phyloP scores from a whole-genome alignment of 208 protist genomes.

The Kentomonas sorsogonicus region DNA sequence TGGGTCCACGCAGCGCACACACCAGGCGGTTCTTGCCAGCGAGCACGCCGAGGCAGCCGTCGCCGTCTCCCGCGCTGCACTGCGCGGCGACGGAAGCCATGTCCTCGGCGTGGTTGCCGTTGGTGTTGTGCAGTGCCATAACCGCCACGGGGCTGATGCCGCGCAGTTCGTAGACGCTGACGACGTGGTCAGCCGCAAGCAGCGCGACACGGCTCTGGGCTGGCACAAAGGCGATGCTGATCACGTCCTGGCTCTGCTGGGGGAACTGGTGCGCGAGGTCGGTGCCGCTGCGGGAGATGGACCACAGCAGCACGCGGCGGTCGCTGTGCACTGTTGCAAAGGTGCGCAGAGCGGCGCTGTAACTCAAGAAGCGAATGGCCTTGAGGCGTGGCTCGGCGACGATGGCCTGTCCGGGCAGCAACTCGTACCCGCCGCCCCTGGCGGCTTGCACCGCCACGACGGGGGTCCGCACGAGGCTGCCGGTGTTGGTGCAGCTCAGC shows the following conservation, averaged over 20 bases:
- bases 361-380: slow-evolving; percentile 45
- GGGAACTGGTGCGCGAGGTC: slow-evolving; percentile 70
- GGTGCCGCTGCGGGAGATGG: slow-evolving; percentile 43
- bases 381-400: slow-evolving; percentile 3
- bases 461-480: slow-evolving; percentile 45
- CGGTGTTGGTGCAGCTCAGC: slow-evolving; percentile 52
- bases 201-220: slow-evolving; percentile 47
- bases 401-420: no score
- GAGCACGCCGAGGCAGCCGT: slow-evolving; percentile 61
- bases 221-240: slow-evolving; percentile 51
- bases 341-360: slow-evolving; percentile 34
- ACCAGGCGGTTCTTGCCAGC: slow-evolving; percentile 40
- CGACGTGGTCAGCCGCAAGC: slow-evolving; percentile 55
- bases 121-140: slow-evolving; percentile 33
- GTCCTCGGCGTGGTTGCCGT: slow-evolving; percentile 52
- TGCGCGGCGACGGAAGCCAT: slow-evolving; percentile 54
- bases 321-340: slow-evolving; percentile 76
- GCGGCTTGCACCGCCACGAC: slow-evolving; percentile 16
- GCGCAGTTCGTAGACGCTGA: slow-evolving; percentile 70
- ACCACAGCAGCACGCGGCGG: slow-evolving; percentile 67
- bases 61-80: slow-evolving; percentile 44
- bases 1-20: slow-evolving; percentile 52
- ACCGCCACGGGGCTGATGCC: slow-evolving; percentile 41
- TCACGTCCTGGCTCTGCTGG: slow-evolving; percentile 74
- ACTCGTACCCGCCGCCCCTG: slow-evolving; percentile 10